Base-by-base conservation (phyloP, 176 grass and related monocot species). In the Lolium rigidum region DNA sequence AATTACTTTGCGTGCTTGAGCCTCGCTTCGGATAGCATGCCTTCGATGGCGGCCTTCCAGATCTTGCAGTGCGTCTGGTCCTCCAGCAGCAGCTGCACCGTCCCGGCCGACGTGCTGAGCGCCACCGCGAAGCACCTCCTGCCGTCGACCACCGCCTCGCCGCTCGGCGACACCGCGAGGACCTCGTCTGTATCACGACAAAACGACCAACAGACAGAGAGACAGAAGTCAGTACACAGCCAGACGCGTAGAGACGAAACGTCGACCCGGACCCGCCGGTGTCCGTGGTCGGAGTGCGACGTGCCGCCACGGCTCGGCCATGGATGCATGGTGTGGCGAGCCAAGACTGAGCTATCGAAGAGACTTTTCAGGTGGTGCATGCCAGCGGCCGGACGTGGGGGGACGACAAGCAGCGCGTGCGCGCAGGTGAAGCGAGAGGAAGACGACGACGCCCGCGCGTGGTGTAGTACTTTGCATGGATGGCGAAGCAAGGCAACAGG, bases 11-110 rank as follows among this genome's bases (percentile, higher is more conserved):
- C n/a, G 14, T 80, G 79, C 59, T 84, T 93, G 43, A 91, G 81
- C 66, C 59, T 64, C 3, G 66, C 52, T 10, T 81, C 78, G 16
- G 87, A 93, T 11, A 95, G 57, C 65, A 98, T 85, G 73, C 79
- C 69, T 13, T 80, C 88, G 44, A 98, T 90, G 79, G 89, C 84
- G 52, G 91, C 90, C 55, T 84, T 95, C 93, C 95, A 98, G 62
- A 92, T 60, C 88, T 90, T 98, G 69, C 84, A 93, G 78, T 85
- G 89, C 80, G 39, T 95, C 72, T 90, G 87, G 83, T 92, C 83
- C 37, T 95, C 90, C 74, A 98, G 83, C 84, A 98, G 87, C 43
- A 95, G 79, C 70, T 83, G 95, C 73, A 92, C 80, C 16, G 82
- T 91, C 78, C 85, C 89, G 2, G 83, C 82, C 11, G 72, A 82